These are phyloP conservation scores for Aspergillus sp. DNA, from an alignment of 2,329 filamentous ascomycete species.

Conservation along the genomic window DNA sequence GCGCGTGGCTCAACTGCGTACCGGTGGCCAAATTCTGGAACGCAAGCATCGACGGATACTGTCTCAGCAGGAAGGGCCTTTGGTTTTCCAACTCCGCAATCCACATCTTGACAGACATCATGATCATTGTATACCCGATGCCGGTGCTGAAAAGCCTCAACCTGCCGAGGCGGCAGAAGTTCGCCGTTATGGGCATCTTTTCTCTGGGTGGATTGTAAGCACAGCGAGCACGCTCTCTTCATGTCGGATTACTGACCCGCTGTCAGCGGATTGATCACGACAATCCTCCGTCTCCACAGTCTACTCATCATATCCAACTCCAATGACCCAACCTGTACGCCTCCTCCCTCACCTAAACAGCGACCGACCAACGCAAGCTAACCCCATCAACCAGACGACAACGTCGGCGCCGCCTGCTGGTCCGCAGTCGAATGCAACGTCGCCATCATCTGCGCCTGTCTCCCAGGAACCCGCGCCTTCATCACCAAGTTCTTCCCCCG, in stretches of 20 bases:
- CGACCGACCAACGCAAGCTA: background rate
- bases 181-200: conserved; percentile 33
- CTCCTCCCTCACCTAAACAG: background rate
- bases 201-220: conserved; percentile 35
- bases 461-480: conserved; percentile 24
- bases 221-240: too few relatives aligned
- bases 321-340: conserved; percentile 20
- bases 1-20: conserved; percentile 22
- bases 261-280: conserved; percentile 30
- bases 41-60: conserved; percentile 16
- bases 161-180: conserved; percentile 30
- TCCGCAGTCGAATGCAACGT: conserved; percentile 35
- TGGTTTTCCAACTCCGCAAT: conserved; percentile 38
- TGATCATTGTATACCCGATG: conserved; percentile 35
- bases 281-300: conserved; percentile 25
- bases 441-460: conserved; percentile 33
- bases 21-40: conserved; percentile 24
- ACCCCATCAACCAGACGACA: conserved; percentile 18
- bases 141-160: conserved; percentile 33
- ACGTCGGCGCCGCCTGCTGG: conserved; percentile 34
- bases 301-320: conserved; percentile 20
- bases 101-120: conserved; percentile 34
- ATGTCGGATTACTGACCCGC: conserved; percentile 12
- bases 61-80: conserved; percentile 30
- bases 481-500: conserved; percentile 18